These are phyloP conservation scores for Saprolegnia parasitica DNA, from an alignment of 352 stramenopile genomes.

Conservation along the genomic window DNA sequence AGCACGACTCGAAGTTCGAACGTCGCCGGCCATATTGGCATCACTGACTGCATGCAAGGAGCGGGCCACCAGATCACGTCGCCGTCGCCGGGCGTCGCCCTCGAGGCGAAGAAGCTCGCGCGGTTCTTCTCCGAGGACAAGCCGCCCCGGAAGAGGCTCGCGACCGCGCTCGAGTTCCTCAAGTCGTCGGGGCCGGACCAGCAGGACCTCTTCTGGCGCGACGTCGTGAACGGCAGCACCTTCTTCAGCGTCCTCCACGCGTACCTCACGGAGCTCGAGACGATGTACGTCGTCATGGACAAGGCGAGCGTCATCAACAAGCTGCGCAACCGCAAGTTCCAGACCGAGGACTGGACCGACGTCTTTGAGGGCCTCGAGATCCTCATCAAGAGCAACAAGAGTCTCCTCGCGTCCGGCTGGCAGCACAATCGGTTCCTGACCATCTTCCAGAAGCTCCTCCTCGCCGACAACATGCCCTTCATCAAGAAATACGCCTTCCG, in stretches of 20 bases:
- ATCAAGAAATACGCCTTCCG: conserved; percentile 89
- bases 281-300: conserved; percentile 56
- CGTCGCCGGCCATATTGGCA: not conserved
- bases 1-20: conserved; percentile 2
- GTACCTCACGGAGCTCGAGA: conserved; percentile 79
- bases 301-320: conserved; percentile 80
- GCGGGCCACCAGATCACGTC: not conserved
- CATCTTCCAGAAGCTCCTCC: conserved; percentile 80
- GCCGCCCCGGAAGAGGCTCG: conserved; percentile 75
- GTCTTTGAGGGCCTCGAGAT: conserved; percentile 84
- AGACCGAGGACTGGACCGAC: conserved; percentile 85
- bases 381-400: conserved; percentile 67
- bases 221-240: conserved; percentile 56
- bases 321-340: conserved; percentile 65
- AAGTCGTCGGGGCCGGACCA: conserved; percentile 43
- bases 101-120: conserved; percentile 71
- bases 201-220: conserved; percentile 72
- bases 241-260: conserved; percentile 77
- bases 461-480: conserved; percentile 79
- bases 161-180: conserved; percentile 78
- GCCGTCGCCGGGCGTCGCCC: conserved; percentile 1
- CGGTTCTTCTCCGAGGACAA: conserved; percentile 84
- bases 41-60: conserved; percentile 3
- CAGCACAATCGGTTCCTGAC: conserved; percentile 75
- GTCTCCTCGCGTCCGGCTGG: conserved; percentile 69